phyloP scores from a whole-genome alignment of 2,329 filamentous ascomycete genomes.

The Fusarium sp. region DNA sequence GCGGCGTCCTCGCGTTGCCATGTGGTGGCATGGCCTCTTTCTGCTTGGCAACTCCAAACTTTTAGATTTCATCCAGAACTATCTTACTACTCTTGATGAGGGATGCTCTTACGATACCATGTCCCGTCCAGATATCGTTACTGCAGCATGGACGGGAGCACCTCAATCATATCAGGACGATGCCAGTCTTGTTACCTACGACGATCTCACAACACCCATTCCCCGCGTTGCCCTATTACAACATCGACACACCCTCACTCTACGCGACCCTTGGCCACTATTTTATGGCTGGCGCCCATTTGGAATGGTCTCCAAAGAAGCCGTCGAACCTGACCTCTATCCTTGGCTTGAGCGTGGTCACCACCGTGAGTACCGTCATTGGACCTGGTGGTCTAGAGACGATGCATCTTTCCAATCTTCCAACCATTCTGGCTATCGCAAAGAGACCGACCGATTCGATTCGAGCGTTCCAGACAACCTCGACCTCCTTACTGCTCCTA shows the following conservation, averaged over 20 bases:
- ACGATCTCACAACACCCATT: constrained; percentile 28
- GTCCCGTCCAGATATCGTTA: constrained; percentile 47
- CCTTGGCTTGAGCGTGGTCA: constrained; percentile 48
- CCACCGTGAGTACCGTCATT: constrained; percentile 43
- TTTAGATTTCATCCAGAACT: constrained; percentile 43
- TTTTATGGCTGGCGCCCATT: constrained; percentile 49
- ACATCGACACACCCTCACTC: constrained; percentile 46
- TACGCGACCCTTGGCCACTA: constrained; percentile 48
- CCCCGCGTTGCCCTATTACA: constrained; percentile 44
- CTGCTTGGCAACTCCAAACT: constrained; percentile 41
- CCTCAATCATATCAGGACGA: constrained; percentile 47
- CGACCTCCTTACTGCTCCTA: constrained; percentile 26
- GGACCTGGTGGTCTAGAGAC: constrained; percentile 48
- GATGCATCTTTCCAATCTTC: constrained; percentile 30
- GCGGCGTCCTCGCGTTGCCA: constrained; percentile 47
- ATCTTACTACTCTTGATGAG: constrained; percentile 47
- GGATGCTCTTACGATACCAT: constrained; percentile 46
- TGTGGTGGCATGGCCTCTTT: constrained; percentile 51
- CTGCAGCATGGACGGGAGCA: constrained; percentile 45
- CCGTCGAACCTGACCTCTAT: constrained; percentile 46
- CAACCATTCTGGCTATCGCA: constrained; percentile 38
- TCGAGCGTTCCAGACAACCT: constrained; percentile 38
- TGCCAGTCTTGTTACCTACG: constrained; percentile 21
- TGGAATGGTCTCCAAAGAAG: constrained; percentile 37
- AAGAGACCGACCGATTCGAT: constrained; percentile 33